Evolutionary conservation across 106 monocot genomes (phyloP).

Genomic region (Platanthera guangdongensis): DNA sequence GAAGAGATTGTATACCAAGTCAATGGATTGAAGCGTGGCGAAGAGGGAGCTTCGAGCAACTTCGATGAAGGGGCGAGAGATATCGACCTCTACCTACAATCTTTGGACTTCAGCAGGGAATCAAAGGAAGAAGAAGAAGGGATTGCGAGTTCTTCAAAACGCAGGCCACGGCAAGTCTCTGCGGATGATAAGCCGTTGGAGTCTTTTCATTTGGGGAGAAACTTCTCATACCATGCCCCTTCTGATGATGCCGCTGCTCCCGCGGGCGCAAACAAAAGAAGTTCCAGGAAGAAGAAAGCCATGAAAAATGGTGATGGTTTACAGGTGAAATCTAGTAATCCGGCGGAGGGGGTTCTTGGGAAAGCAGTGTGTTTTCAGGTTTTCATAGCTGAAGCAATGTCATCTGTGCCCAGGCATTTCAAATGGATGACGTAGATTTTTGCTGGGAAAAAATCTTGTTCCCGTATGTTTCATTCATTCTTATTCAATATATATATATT

Average conservation of each 20-base stretch:
- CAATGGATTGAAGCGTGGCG: background rate
- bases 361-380: background rate
- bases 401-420: background rate
- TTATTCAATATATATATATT: background rate
- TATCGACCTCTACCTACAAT: background rate
- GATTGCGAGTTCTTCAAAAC: background rate
- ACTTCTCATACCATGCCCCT: slow-evolving; percentile 5
- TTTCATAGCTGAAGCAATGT: background rate
- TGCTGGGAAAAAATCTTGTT: background rate
- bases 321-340: background rate
- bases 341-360: background rate
- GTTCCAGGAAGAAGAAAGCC: background rate
- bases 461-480: background rate
- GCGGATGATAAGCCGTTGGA: background rate
- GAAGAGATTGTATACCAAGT: slow-evolving; percentile 13
- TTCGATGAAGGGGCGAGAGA: background rate
- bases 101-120: background rate
- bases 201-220: slow-evolving; percentile 10
- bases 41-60: background rate
- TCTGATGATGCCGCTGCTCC: background rate
- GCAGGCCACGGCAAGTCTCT: background rate
- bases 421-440: background rate
- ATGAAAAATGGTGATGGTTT: background rate
- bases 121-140: background rate
- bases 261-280: background rate